Evolutionary conservation across 78 protist genomes (phyloP), one percentile per base, ranked within the genome.

Genomic region (Chrysochromulina parva): DNA sequence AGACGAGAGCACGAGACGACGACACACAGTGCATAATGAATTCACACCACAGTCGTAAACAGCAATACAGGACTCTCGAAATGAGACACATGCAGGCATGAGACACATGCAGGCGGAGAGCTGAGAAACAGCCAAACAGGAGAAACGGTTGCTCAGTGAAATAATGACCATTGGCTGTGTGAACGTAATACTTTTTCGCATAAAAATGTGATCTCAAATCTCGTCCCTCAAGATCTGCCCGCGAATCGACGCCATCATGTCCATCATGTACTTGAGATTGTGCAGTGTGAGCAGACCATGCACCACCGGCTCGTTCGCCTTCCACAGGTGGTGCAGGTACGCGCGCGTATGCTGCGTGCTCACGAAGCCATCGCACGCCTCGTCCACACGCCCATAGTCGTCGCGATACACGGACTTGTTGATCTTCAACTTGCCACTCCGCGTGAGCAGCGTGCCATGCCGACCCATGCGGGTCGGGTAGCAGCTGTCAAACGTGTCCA

Each of bases 401-500:
- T 2, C 10, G 11, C 22, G 16, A 24, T 57, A 57, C 28, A 0
- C 5, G 19, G n/a, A 38, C 24, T 53, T 0, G 16, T n/a, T 3
- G 76, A 85, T 62, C 28, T 48, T 3, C 20, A 85, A 3, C 20
- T 50, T 54, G 11, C 74, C 89, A 14, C 17, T 0, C 7, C 16
- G 5, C 2, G 76, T 38, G 19, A 85, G 52, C 26, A 85, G 74
- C 0, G 71, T 60, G 48, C 89, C 89, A 48, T 66, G 85, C 19
- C 91, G 55, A 26, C 53, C 88, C 28, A 62, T 13, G 26, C 90
- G 90, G n/a, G 93, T 84, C 10, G 93, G 93, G 28, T 11, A 91
- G 93, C 89, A 86, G 17, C 76, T 57, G 82, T 91, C 93, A 73
- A 91, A 91, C 38, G 93, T 85, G 67, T 91, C 93, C 11, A 50